Conservation (phyloP, 1,284 basidiomycete genomes). For the Ganoderma multipileum region DNA sequence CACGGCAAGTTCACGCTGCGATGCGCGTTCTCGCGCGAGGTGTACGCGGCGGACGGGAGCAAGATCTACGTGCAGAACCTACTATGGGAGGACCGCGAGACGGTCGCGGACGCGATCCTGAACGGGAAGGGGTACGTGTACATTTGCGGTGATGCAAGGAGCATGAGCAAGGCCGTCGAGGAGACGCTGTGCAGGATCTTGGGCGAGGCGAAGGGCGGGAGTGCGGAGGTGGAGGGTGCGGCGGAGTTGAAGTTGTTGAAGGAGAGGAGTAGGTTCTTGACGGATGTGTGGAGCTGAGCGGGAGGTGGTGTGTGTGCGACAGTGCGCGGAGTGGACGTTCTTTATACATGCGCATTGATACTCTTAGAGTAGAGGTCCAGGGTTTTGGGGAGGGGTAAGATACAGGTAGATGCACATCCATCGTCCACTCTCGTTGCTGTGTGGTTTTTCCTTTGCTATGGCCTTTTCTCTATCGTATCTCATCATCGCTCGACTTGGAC, state of each 20-base stretch:
- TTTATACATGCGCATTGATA: background rate
- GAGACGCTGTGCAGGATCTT: conserved; percentile 85
- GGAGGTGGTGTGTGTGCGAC: background rate
- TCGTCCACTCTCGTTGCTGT: conserved; percentile 16
- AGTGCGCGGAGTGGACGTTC: background rate
- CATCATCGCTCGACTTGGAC: background rate
- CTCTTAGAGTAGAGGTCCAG: background rate
- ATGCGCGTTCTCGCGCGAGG: conserved; percentile 89
- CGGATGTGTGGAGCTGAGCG: conserved; percentile 73
- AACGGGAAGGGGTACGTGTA: conserved; percentile 95
- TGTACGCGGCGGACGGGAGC: conserved; percentile 89
- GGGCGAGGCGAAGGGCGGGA: conserved; percentile 93
- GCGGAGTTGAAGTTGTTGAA: conserved; percentile 95
- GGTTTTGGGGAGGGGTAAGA: background rate
- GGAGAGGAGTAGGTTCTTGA: conserved; percentile 84
- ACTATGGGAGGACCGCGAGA: conserved; percentile 84
- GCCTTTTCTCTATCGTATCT: background rate
- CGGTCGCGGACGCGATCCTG: conserved; percentile 88
- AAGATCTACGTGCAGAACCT: conserved; percentile 99
- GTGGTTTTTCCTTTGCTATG: background rate
- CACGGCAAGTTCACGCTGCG: conserved; percentile 92
- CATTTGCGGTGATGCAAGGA: conserved; percentile 96
- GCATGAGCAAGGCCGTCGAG: conserved; percentile 96
- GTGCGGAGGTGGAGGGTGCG: conserved; percentile 83
- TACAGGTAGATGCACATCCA: background rate